Conservation (phyloP, 1,139 yeast species). For the Nakaseomyces glabratus region DNA sequence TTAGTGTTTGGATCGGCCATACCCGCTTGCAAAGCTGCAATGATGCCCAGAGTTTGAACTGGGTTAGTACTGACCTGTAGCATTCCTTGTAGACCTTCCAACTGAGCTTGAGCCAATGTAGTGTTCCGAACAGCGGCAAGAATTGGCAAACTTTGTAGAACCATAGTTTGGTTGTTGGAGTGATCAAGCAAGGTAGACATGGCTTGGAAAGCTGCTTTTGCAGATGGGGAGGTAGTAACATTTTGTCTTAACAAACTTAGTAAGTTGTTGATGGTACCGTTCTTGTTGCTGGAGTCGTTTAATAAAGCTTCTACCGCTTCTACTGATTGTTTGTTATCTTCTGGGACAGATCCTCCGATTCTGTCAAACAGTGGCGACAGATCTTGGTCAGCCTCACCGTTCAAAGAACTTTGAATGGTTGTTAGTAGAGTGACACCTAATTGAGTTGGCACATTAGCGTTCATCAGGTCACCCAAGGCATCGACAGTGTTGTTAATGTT, state of each 20-base stretch:
- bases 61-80: slow-evolving; percentile 20
- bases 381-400: slow-evolving; percentile 6
- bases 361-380: slow-evolving; percentile 8
- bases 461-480: slow-evolving; percentile 25
- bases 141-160: slow-evolving; percentile 16
- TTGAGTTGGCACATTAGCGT: slow-evolving; percentile 23
- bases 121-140: slow-evolving; percentile 21
- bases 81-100: slow-evolving; percentile 20
- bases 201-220: slow-evolving; percentile 19
- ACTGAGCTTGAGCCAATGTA: slow-evolving; percentile 21
- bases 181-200: slow-evolving; percentile 16
- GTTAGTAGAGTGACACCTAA: slow-evolving; percentile 19
- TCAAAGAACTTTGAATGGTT: slow-evolving; percentile 12
- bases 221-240: slow-evolving; percentile 21
- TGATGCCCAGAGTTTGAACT: slow-evolving; percentile 17
- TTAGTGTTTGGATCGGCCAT: slow-evolving; percentile 14
- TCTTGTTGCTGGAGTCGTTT: slow-evolving; percentile 13
- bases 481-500: slow-evolving; percentile 27
- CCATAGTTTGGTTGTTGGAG: slow-evolving; percentile 18
- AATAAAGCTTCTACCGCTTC: slow-evolving; percentile 13
- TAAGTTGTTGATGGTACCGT: slow-evolving; percentile 20
- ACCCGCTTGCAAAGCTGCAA: slow-evolving; percentile 17
- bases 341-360: slow-evolving; percentile 10
- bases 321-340: slow-evolving; percentile 6
- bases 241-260: slow-evolving; percentile 19